These are phyloP conservation scores for Kazachstania psychrophila DNA, from an alignment of 805 yeast genomes.

Conservation along the genomic window DNA sequence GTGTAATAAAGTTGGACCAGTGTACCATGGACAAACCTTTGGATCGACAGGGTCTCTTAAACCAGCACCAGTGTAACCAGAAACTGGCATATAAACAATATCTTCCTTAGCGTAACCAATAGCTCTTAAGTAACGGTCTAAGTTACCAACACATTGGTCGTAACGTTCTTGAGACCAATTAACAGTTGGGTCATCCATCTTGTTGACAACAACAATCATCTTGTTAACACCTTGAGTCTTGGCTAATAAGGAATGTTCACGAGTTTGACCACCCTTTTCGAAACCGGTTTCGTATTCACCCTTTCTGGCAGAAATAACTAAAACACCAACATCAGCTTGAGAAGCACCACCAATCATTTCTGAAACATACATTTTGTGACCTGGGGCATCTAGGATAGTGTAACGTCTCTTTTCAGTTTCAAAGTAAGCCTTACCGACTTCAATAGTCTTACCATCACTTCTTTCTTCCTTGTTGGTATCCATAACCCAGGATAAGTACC, in stretches of 20 bases:
- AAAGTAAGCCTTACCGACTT: conserved; percentile 94
- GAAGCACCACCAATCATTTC: conserved; percentile 99
- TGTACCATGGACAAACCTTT: conserved; percentile 82
- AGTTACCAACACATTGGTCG: conserved; percentile 85
- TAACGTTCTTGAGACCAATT: conserved; percentile 93
- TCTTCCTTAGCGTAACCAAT: conserved; percentile 86
- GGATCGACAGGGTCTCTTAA: conserved; percentile 73
- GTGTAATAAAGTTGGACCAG: conserved; percentile 86
- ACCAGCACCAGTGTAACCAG: conserved; percentile 97
- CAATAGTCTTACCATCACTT: conserved; percentile 97
- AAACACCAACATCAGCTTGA: conserved; percentile 96
- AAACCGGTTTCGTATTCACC: conserved; percentile 99
- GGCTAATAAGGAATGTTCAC: conserved; percentile 95
- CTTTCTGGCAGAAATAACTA: conserved; percentile 95
- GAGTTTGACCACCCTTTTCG: conserved; percentile 97
- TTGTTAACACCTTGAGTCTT: conserved; percentile 97
- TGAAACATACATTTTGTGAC: conserved; percentile 97
- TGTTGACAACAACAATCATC: conserved; percentile 87
- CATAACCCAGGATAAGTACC: conserved; percentile 99
- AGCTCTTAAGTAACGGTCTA: conserved; percentile 69
- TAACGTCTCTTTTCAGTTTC: conserved; percentile 98
- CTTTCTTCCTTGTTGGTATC: conserved; percentile 99
- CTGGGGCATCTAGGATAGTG: conserved; percentile 98
- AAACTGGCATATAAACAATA: conserved; percentile 89
- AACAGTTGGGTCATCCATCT: conserved; percentile 98